Percentiles rank a stretch among this genome's conserved stretches.
These are phyloP conservation scores for Neltuma alba DNA, from an alignment of 306 rosid genomes.

Conservation along the genomic window DNA sequence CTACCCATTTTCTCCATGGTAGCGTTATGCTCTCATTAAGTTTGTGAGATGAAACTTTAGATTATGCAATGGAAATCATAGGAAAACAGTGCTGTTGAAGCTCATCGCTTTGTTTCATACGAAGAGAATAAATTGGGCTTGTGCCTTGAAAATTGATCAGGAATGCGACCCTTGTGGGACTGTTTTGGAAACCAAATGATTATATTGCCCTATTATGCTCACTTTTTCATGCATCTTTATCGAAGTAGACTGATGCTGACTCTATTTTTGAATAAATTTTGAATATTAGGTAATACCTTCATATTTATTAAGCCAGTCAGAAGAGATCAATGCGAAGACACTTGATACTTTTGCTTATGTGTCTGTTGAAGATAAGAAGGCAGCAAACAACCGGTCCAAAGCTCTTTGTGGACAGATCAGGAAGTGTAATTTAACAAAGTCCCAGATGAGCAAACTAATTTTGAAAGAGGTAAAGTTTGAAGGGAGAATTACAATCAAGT, in stretches of 20 bases:
- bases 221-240: not conserved
- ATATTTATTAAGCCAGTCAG: constrained; percentile 30
- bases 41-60: not conserved
- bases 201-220: not conserved
- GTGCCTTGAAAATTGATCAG: not conserved
- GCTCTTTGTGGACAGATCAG: constrained; percentile 61
- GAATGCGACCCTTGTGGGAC: not conserved
- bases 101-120: not conserved
- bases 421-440: constrained; percentile 78
- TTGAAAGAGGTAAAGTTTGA: constrained; percentile 71
- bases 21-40: constrained; percentile 1
- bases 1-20: constrained; percentile 83
- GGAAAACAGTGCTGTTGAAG: not conserved
- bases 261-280: constrained; percentile 17
- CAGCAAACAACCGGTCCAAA: constrained; percentile 31
- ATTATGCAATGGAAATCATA: not conserved
- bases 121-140: not conserved
- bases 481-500: too few relatives aligned
- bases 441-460: constrained; percentile 42
- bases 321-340: constrained; percentile 42
- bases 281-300: constrained; percentile 76
- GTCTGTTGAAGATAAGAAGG: constrained; percentile 50
- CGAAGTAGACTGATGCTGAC: not conserved
- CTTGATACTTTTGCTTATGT: constrained; percentile 59
- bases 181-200: not conserved